phyloP scores from a whole-genome alignment of 352 stramenopile genomes.

The Globisporangium heterothallicum region DNA sequence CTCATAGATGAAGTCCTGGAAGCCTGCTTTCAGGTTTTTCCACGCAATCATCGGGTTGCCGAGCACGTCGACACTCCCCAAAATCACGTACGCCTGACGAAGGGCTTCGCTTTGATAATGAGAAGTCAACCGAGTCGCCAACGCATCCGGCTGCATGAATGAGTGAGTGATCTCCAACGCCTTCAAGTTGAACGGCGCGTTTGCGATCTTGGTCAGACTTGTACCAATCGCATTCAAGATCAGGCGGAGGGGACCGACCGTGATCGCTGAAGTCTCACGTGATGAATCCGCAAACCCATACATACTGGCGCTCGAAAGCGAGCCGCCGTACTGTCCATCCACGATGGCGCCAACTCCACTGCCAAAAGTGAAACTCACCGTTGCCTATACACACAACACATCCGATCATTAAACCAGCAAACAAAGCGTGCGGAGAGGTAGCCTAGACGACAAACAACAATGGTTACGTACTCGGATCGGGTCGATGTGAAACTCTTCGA shows the following conservation, averaged over 20 bases:
- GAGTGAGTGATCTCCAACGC: constrained; percentile 70
- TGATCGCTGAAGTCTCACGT: constrained; percentile 36
- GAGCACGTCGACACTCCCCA: constrained; percentile 84
- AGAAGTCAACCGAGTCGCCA: constrained; percentile 58
- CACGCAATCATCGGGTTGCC: constrained; percentile 87
- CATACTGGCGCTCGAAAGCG: constrained; percentile 22
- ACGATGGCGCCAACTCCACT: constrained; percentile 58
- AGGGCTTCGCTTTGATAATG: constrained; percentile 88
- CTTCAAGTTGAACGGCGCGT: constrained; percentile 83
- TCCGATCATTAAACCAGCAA: no score
- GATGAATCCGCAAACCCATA: constrained; percentile 17
- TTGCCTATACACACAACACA: constrained; percentile 29
- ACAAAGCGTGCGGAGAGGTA: no score
- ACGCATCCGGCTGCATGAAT: constrained; percentile 77
- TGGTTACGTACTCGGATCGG: constrained; percentile 67
- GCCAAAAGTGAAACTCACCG: constrained; percentile 82
- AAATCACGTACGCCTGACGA: constrained; percentile 83
- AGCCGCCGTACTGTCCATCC: constrained; percentile 39
- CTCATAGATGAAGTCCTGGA: constrained; percentile 82
- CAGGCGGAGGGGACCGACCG: constrained; percentile 70
- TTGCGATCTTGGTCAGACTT: constrained; percentile 85
- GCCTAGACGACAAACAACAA: background rate
- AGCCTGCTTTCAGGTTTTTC: constrained; percentile 76
- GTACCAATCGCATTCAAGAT: constrained; percentile 86
- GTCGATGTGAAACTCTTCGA: constrained; percentile 86